A percentile compares a stretch with the other conserved stretches of the same genome.
Conservation (phyloP, 805 yeast species). For the Metschnikowia proteae region DNA sequence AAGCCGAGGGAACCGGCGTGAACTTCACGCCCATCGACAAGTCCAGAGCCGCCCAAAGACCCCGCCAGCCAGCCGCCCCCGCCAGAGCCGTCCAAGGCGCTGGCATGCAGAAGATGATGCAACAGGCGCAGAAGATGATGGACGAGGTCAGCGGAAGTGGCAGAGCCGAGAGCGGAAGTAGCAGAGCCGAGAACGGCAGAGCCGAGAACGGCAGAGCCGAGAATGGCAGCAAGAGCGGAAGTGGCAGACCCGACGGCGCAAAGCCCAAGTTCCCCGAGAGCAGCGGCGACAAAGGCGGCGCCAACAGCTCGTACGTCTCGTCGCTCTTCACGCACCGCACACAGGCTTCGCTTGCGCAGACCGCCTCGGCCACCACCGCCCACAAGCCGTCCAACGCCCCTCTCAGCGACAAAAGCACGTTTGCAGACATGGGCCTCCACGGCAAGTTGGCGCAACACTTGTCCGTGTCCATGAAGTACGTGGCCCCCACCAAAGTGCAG, state of each 20-base stretch:
- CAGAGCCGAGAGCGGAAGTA: constrained; percentile 5
- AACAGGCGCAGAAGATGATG: constrained; percentile 2
- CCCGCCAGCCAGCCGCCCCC: too few species aligned
- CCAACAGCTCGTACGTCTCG: constrained; percentile 63
- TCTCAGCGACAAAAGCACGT: constrained; percentile 60
- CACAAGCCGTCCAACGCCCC: constrained; percentile 83
- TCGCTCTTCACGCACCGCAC: constrained; percentile 62
- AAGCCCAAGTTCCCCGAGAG: not conserved
- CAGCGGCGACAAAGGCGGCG: constrained; percentile 18
- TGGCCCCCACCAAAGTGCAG: constrained; percentile 84
- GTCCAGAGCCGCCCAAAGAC: not conserved
- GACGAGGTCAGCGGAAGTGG: not conserved
- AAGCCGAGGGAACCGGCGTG: constrained; percentile 38
- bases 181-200: constrained; percentile 10
- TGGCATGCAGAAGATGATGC: not conserved
- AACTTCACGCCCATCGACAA: not conserved
- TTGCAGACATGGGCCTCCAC: constrained; percentile 67
- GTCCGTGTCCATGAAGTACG: constrained; percentile 49
- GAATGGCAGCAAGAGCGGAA: too few species aligned
- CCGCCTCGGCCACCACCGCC: constrained; percentile 38
- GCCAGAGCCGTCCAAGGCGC: not conserved
- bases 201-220: constrained; percentile 3
- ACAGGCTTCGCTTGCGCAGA: constrained; percentile 50
- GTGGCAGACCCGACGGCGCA: too few species aligned
- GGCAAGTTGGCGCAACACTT: constrained; percentile 52